These are phyloP conservation scores for Saccharomyces pastorianus DNA, from an alignment of 1,139 yeast species.

Conservation along the genomic window DNA sequence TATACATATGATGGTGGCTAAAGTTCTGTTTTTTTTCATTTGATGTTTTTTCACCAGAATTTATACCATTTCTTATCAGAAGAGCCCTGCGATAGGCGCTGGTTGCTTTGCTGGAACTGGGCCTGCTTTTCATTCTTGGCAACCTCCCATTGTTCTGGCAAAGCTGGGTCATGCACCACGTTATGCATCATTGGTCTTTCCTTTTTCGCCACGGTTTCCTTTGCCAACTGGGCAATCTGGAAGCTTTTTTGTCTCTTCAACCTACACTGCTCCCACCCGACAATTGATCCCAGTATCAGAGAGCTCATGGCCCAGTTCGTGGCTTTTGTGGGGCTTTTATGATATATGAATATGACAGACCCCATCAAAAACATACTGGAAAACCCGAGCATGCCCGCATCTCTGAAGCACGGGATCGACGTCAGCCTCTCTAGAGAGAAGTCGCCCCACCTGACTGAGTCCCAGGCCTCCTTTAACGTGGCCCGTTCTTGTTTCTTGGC, in stretches of 20 bases:
- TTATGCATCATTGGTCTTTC: slow-evolving; percentile 35
- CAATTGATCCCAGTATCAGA: slow-evolving; percentile 66
- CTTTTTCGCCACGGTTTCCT: slow-evolving; percentile 39
- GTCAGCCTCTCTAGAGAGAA: slow-evolving; percentile 49
- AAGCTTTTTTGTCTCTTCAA: slow-evolving; percentile 45
- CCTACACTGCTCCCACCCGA: slow-evolving; percentile 92
- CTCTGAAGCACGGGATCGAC: slow-evolving; percentile 80
- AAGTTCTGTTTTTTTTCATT: not conserved
- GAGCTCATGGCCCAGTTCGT: slow-evolving; percentile 83
- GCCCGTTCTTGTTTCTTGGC: slow-evolving; percentile 23
- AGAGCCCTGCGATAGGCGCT: slow-evolving; percentile 2
- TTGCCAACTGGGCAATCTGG: slow-evolving; percentile 42
- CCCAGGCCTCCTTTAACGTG: slow-evolving; percentile 31
- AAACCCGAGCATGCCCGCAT: slow-evolving; percentile 80
- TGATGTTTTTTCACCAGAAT: slow-evolving; percentile 21
- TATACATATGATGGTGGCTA: not conserved
- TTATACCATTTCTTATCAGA: slow-evolving; percentile 24
- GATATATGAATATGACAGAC: slow-evolving; percentile 60
- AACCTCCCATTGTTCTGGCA: slow-evolving; percentile 23
- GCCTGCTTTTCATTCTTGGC: slow-evolving; percentile 3
- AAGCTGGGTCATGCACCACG: slow-evolving; percentile 17
- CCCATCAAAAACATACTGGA: slow-evolving; percentile 78
- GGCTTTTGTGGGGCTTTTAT: slow-evolving; percentile 53
- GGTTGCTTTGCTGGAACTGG: slow-evolving; percentile 6
- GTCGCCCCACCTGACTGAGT: slow-evolving; percentile 38